Evolutionary conservation across 164 flowering plant genomes (phyloP).

Genomic region (Hamamelis virginiana): DNA sequence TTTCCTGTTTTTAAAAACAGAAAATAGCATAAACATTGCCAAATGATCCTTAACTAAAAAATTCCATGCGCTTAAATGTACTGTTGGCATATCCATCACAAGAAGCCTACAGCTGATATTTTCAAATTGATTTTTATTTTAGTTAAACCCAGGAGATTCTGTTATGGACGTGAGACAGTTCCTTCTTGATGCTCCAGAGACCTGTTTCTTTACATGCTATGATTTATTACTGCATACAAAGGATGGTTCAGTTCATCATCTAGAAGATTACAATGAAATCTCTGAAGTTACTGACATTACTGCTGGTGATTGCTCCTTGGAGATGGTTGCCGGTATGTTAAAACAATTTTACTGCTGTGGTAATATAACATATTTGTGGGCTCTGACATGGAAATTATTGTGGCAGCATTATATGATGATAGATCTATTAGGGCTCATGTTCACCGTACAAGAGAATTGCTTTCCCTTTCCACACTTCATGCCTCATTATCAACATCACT

Average conservation of each 20-base stretch:
- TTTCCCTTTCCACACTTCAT: slow-evolving; percentile 80
- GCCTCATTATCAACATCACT: slow-evolving; percentile 87
- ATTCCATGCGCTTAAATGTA: too few species aligned
- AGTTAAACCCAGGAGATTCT: slow-evolving; percentile 98
- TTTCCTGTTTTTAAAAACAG: too few species aligned
- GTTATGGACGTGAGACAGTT: slow-evolving; percentile 97
- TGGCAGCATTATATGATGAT: slow-evolving; percentile 90
- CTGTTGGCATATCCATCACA: background rate
- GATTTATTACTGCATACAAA: slow-evolving; percentile 81
- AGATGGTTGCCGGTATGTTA: slow-evolving; percentile 83
- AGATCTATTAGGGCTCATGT: slow-evolving; percentile 94
- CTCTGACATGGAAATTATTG: slow-evolving; percentile 14
- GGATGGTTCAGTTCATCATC: slow-evolving; percentile 75
- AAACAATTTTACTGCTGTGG: slow-evolving; percentile 4
- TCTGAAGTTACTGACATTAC: slow-evolving; percentile 97
- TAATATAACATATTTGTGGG: background rate
- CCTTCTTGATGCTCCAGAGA: slow-evolving; percentile 97
- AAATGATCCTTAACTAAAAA: too few species aligned
- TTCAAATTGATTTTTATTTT: slow-evolving; percentile 12
- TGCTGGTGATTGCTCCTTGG: slow-evolving; percentile 81
- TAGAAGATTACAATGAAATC: slow-evolving; percentile 93
- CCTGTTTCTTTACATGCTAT: slow-evolving; percentile 91
- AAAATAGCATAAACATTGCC: too few species aligned
- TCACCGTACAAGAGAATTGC: slow-evolving; percentile 85
- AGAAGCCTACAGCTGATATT: background rate